phyloP scores from a whole-genome alignment of 495 filamentous ascomycete species.

The Emericellopsis terricola region DNA sequence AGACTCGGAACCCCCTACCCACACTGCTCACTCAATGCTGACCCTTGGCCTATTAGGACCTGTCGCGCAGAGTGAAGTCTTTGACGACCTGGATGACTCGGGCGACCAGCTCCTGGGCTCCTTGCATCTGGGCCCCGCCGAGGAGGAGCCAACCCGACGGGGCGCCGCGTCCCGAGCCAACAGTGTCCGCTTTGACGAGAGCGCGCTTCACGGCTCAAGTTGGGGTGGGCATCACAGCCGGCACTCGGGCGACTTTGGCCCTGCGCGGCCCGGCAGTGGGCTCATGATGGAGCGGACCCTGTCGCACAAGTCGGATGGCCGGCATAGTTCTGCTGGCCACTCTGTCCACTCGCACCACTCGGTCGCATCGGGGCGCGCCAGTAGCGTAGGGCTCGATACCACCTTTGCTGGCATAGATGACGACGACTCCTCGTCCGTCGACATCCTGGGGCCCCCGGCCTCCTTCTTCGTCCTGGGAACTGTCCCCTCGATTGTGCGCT shows the following conservation, averaged over 20 bases:
- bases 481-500: slow-evolving; percentile 84
- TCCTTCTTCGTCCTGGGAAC: slow-evolving; percentile 68
- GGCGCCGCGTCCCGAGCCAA: slow-evolving; percentile 68
- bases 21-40: slow-evolving; percentile 7
- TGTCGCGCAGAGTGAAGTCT: slow-evolving; percentile 50
- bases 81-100: slow-evolving; percentile 73
- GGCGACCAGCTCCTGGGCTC: slow-evolving; percentile 50
- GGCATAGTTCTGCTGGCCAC: slow-evolving; percentile 77
- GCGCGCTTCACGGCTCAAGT: slow-evolving; percentile 69
- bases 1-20: slow-evolving; percentile 1
- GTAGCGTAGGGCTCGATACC: slow-evolving; percentile 65
- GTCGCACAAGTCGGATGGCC: slow-evolving; percentile 93
- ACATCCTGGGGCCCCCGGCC: slow-evolving; percentile 55
- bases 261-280: slow-evolving; percentile 59
- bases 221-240: slow-evolving; percentile 61
- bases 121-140: slow-evolving; percentile 58
- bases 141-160: slow-evolving; percentile 72
- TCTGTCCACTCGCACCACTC: slow-evolving; percentile 54
- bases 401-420: slow-evolving; percentile 45
- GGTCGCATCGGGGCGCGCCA: slow-evolving; percentile 52
- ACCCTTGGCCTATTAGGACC: slow-evolving; percentile 42
- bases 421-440: slow-evolving; percentile 44
- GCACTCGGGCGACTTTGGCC: slow-evolving; percentile 62
- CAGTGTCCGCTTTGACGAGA: slow-evolving; percentile 97
- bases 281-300: slow-evolving; percentile 76